Conservation (phyloP, 2,329 filamentous ascomycete species). For the Parasarocladium wereldwijsianum region DNA sequence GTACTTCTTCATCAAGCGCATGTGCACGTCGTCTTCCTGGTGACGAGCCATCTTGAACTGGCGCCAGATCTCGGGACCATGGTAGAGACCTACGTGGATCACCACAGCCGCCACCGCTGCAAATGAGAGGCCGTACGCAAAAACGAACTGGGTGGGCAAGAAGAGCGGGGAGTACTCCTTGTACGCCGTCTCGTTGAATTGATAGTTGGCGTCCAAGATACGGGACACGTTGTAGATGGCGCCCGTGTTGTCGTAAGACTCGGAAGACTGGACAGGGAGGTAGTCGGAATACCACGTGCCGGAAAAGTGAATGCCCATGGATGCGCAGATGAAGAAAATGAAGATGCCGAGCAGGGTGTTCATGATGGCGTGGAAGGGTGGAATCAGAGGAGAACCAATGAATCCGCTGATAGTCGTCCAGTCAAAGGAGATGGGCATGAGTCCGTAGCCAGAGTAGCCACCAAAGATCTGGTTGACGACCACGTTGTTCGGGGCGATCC, state of each 20-base stretch:
- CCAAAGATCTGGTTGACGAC: conserved; percentile 51
- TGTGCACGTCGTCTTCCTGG: conserved; percentile 44
- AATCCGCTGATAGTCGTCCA: conserved; percentile 34
- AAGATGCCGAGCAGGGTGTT: conserved; percentile 39
- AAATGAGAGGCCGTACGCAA: conserved; percentile 49
- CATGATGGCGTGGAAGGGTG: conserved; percentile 38
- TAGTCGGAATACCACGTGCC: conserved; percentile 43
- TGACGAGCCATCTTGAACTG: conserved; percentile 39
- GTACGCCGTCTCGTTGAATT: conserved; percentile 48
- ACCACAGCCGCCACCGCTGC: conserved; percentile 50
- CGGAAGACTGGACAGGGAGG: conserved; percentile 44
- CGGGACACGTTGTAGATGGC: conserved; percentile 41
- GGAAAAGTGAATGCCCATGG: conserved; percentile 43
- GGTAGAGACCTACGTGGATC: conserved; percentile 39
- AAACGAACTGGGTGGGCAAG: conserved; percentile 45
- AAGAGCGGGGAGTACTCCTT: conserved; percentile 51
- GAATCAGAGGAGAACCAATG: conserved; percentile 33
- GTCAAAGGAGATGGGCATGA: conserved; percentile 47
- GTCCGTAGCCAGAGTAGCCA: conserved; percentile 39
- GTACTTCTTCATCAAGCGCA: conserved; percentile 48
- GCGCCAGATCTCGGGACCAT: conserved; percentile 37
- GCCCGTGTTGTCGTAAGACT: conserved; percentile 51
- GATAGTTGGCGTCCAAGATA: conserved; percentile 39
- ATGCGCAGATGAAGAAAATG: conserved; percentile 40
- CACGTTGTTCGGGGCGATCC: conserved; percentile 43